Evolutionary conservation across 371 early-diverging fungal species (phyloP).

Genomic region (Mortierella sp.): DNA sequence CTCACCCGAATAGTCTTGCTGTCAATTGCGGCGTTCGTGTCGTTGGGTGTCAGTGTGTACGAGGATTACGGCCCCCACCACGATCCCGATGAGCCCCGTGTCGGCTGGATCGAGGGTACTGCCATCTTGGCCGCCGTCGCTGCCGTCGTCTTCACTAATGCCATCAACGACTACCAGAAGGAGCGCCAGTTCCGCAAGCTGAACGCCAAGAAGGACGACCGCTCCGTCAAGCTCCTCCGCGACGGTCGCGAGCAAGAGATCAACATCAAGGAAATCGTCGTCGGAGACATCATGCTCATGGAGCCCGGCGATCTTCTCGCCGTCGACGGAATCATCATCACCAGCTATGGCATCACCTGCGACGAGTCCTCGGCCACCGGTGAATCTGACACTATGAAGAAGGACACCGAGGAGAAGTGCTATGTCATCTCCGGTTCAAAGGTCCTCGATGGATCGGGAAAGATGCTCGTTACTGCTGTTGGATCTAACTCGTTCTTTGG

Average conservation of each 20-base stretch:
- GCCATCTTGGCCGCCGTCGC: constrained; percentile 92
- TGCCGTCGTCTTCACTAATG: constrained; percentile 92
- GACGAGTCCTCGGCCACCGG: constrained; percentile 97
- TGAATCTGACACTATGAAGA: constrained; percentile 89
- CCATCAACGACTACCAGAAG: constrained; percentile 97
- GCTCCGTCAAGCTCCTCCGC: constrained; percentile 80
- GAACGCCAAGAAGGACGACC: constrained; percentile 92
- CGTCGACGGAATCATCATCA: constrained; percentile 88
- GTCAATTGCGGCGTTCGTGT: constrained; percentile 82
- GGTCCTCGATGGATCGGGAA: constrained; percentile 90
- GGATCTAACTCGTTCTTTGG: constrained; percentile 86
- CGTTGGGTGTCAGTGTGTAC: constrained; percentile 83
- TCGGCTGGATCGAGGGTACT: constrained; percentile 72
- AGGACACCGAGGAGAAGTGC: constrained; percentile 71
- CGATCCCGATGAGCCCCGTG: constrained; percentile 70
- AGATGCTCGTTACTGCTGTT: constrained; percentile 86
- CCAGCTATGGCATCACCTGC: constrained; percentile 85
- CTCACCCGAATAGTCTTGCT: constrained; percentile 61
- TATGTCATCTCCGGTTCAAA: constrained; percentile 93
- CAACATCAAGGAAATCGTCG: constrained; percentile 86
- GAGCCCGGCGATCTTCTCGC: constrained; percentile 96
- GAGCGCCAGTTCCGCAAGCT: constrained; percentile 95
- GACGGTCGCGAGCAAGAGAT: constrained; percentile 84
- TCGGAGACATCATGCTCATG: constrained; percentile 91
- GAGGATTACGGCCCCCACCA: constrained; percentile 73